phyloP scores from a whole-genome alignment of 495 filamentous ascomycete genomes.

The Terfezia boudieri region DNA sequence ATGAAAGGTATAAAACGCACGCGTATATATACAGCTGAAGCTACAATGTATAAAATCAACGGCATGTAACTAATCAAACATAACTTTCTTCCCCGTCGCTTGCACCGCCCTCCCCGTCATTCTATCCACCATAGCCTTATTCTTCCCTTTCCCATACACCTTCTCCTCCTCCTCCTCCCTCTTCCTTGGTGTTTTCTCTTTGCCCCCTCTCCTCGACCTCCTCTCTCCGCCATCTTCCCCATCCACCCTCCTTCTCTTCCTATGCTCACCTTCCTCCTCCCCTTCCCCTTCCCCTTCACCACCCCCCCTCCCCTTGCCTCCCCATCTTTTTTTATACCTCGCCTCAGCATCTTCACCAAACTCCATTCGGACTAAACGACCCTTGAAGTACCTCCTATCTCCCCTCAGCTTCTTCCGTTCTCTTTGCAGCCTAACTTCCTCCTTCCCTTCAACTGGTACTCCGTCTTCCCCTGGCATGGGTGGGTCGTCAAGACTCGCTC shows the following conservation, averaged over 20 bases:
- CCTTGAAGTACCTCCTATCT: slow-evolving; percentile 17
- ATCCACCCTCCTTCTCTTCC: slow-evolving; percentile 14
- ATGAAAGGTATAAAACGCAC: no score
- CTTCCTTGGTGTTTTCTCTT: slow-evolving; percentile 14
- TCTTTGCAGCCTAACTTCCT: slow-evolving; percentile 26
- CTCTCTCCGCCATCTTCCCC: slow-evolving; percentile 2
- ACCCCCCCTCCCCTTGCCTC: slow-evolving; percentile 30
- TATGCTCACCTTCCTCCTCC: slow-evolving; percentile 5
- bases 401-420: slow-evolving; percentile 28
- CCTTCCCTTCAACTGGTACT: slow-evolving; percentile 35
- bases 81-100: slow-evolving; percentile 60
- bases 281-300: slow-evolving; percentile 18
- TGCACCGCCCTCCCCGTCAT: slow-evolving; percentile 59
- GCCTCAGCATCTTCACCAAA: slow-evolving; percentile 73
- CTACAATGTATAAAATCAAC: no score
- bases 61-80: slow-evolving; percentile 35
- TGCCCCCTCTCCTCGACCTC: slow-evolving; percentile 9
- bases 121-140: slow-evolving; percentile 24
- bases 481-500: slow-evolving; percentile 38
- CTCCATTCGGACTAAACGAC: slow-evolving; percentile 65
- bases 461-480: slow-evolving; percentile 23
- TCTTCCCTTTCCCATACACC: slow-evolving; percentile 22
- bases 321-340: slow-evolving; percentile 81
- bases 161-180: slow-evolving; percentile 21
- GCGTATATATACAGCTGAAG: no score